Evolutionary conservation across 2,329 filamentous ascomycete genomes (phyloP), one percentile per base, ranked within the genome.

Genomic region (Xylogone sp.): DNA sequence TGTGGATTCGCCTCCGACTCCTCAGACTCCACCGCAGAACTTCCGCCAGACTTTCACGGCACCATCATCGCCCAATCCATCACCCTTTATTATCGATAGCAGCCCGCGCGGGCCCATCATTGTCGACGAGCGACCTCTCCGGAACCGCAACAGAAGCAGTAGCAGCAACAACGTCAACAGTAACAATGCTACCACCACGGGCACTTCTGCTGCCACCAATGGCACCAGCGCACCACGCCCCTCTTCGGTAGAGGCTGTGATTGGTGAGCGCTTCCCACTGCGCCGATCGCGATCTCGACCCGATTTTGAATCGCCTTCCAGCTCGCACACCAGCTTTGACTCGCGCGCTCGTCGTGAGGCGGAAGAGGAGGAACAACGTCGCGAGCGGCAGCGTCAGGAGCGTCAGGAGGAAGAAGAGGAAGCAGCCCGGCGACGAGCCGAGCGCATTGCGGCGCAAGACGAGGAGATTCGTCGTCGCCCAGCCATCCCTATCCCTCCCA

Each of bases 21-120:
- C 75, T 31, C 69, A 71, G 51, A 75, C 75, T 22, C 73, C 76
- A 21, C 74, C 76, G n/a, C 73, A 70, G 55, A 60, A 64, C 29
- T 73, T 68, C 59, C 57, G 55, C 49, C 64, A 66, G 18, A 68
- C 74, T 4, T 69, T 69, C 58, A 75, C 72, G 1, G 59, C 63
- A 9, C 62, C 64, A 2, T 58, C 56, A 7, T 65, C 63, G 10
- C 63, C 62, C 13, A 53, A 53, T 9, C 62, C 59, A n/a, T n/a
- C n/a, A 49, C 49, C 56, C 12, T 57, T 54, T 46, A 52, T 55
- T 34, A 45, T 53, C 21, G 55, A 58, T 16, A 21, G 46, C 13
- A 20, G 44, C 16, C 42, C 39, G 3, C 49, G 56, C 2, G 53
- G 55, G 10, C 60, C 62, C 19, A 56, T 65, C 34, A 61, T 64